phyloP scores from a whole-genome alignment of 108 stramenopile species.

The Halocafeteria seosinensis region DNA sequence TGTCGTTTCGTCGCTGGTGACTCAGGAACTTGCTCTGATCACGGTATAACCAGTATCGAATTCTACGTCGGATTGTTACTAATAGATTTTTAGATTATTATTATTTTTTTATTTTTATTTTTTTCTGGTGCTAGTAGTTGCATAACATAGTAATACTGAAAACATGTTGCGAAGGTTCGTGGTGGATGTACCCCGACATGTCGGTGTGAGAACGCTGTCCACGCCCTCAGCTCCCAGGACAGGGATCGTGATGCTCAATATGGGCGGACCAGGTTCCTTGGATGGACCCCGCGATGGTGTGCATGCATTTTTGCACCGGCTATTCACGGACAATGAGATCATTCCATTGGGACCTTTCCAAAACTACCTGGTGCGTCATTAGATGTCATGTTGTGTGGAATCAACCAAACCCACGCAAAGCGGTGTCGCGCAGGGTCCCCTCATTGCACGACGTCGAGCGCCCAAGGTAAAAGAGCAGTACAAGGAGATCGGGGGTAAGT shows the following conservation, averaged over 20 bases:
- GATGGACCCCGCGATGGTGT: conserved; percentile 7
- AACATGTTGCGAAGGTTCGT: too few relatives aligned
- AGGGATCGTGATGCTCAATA: conserved; percentile 14
- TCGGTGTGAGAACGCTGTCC: too few relatives aligned
- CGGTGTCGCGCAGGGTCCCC: not conserved
- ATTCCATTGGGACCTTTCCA: conserved; percentile 6
- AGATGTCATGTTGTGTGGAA: not conserved
- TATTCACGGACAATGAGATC: conserved; percentile 10
- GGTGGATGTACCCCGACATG: too few relatives aligned
- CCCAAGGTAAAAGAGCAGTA: conserved; percentile 12
- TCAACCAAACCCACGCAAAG: not conserved
- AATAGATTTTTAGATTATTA: too few relatives aligned
- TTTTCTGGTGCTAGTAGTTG: too few relatives aligned
- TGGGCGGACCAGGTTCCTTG: conserved; percentile 14
- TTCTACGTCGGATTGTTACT: too few relatives aligned
- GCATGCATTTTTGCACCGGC: conserved; percentile 1
- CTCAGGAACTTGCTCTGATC: too few relatives aligned
- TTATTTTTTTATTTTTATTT: too few relatives aligned
- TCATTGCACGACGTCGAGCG: conserved; percentile 3
- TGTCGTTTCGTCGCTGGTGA: too few relatives aligned
- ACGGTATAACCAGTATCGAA: too few relatives aligned
- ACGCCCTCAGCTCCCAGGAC: not conserved
- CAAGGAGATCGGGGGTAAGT: conserved; percentile 10
- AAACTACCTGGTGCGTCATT: not conserved
- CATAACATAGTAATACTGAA: too few relatives aligned